Conservation (phyloP, 1,139 yeast genomes). For the Blastobotrys petasosporus region DNA sequence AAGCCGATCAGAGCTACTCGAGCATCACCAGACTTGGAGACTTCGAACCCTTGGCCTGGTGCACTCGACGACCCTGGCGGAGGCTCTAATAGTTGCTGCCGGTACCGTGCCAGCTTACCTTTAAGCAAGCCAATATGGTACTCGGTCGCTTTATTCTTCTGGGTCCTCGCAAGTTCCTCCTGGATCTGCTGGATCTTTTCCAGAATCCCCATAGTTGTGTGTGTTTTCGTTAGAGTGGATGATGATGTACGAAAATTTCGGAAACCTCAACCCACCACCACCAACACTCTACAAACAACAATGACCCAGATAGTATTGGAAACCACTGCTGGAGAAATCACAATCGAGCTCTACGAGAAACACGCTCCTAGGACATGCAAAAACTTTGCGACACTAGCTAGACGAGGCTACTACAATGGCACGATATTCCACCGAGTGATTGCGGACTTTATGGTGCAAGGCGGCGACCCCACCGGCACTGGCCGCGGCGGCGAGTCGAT, state of each 20-base stretch:
- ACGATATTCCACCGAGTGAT: conserved; percentile 38
- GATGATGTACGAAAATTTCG: not conserved
- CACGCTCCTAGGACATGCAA: conserved; percentile 32
- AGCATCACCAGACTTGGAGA: conserved; percentile 93
- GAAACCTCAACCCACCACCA: not conserved
- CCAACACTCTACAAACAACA: not conserved
- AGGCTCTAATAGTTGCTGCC: conserved; percentile 89
- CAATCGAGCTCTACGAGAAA: conserved; percentile 28
- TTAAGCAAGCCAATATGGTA: conserved; percentile 89
- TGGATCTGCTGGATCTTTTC: conserved; percentile 88
- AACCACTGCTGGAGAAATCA: conserved; percentile 25
- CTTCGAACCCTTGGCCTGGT: conserved; percentile 92
- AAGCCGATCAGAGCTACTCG: conserved; percentile 92
- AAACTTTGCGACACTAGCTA: conserved; percentile 26
- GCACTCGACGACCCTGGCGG: conserved; percentile 68
- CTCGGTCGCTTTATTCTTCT: conserved; percentile 96
- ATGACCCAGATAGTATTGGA: conserved; percentile 15
- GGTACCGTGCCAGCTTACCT: conserved; percentile 90
- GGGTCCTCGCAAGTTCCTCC: conserved; percentile 90
- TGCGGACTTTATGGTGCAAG: conserved; percentile 39
- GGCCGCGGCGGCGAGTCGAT: conserved; percentile 34
- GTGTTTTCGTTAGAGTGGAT: not conserved
- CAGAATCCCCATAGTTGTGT: conserved; percentile 19
- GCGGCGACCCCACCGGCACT: conserved; percentile 36
- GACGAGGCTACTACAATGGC: conserved; percentile 29